Conservation (phyloP, 192 early-diverging fungal genomes). For the Cetraspora pellucida region DNA sequence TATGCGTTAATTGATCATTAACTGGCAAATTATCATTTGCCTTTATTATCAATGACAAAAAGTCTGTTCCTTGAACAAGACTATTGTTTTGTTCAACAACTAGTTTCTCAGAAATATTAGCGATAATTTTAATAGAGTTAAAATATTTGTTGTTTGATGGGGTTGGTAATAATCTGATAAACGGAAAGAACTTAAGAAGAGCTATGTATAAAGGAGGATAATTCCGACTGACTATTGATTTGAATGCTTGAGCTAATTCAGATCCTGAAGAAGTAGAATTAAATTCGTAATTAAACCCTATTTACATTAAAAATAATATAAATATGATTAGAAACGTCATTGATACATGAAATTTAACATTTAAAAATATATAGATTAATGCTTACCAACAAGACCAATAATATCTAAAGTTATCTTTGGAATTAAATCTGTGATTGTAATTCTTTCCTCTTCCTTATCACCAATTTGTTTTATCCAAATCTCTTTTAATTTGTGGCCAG, state of each 20-base stretch:
- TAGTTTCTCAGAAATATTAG: conserved; percentile 39
- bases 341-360: no score
- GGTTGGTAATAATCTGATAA: conserved; percentile 33
- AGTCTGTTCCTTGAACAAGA: conserved; percentile 39
- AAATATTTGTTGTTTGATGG: conserved; percentile 16
- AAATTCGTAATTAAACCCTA: conserved; percentile 54
- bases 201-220: neutral
- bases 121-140: conserved; percentile 36
- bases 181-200: conserved; percentile 35
- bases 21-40: conserved; percentile 45
- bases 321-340: neutral
- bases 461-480: no score
- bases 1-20: conserved; percentile 41
- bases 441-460: no score
- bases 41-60: conserved; percentile 49
- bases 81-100: conserved; percentile 42
- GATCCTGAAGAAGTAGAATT: conserved; percentile 42
- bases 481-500: no score
- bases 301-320: neutral
- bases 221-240: no score
- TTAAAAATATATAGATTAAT: no score
- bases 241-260: conserved; percentile 50
- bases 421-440: no score
- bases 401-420: no score
- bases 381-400: conserved; percentile 48